Evolutionary conservation across 129 eudicot species (phyloP).

Genomic region (Centella asiatica): DNA sequence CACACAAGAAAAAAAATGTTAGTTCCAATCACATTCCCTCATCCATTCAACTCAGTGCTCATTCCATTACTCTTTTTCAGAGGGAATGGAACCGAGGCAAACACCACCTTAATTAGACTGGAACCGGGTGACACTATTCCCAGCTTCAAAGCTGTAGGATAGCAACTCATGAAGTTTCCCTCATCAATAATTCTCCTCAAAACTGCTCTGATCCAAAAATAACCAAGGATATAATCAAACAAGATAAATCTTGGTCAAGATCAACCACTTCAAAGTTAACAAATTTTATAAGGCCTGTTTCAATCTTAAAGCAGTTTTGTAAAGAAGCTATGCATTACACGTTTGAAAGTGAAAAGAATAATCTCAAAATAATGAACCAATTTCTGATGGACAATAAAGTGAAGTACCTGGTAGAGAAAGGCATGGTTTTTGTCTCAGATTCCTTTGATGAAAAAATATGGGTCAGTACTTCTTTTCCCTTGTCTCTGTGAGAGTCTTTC

Average conservation of each 20-base stretch:
- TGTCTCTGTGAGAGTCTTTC: constrained; percentile 20
- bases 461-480: constrained; percentile 48
- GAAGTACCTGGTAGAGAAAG: constrained; percentile 41
- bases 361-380: background rate
- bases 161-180: background rate
- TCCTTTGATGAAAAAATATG: constrained; percentile 20
- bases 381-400: background rate
- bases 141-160: background rate
- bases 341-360: background rate
- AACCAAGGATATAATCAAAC: no score
- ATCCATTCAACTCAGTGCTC: no score
- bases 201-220: no score
- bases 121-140: background rate
- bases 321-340: background rate
- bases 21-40: no score
- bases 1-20: no score
- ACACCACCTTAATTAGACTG: no score
- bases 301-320: background rate
- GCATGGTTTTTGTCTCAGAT: constrained; percentile 26
- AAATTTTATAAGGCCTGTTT: no score
- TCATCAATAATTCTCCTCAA: no score
- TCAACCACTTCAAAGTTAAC: no score
- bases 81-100: no score
- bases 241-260: no score
- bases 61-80: no score